phyloP scores from a whole-genome alignment of 2,329 filamentous ascomycete genomes.

The Aureobasidium sp. region DNA sequence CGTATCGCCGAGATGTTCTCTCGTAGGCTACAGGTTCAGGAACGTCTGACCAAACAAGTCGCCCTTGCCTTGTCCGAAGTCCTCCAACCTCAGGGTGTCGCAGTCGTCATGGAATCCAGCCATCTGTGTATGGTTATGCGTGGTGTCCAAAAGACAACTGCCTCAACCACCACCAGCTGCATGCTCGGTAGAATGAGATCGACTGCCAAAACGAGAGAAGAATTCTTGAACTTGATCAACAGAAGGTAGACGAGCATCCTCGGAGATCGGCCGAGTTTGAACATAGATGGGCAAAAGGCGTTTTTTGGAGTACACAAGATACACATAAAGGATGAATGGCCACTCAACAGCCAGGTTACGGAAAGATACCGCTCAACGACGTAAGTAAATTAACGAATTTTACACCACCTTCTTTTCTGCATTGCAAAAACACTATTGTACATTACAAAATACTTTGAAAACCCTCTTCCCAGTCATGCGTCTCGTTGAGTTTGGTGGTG shows the following conservation, averaged over 20 bases:
- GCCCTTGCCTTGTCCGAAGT: constrained; percentile 90
- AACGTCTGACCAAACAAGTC: constrained; percentile 91
- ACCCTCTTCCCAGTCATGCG: neutral
- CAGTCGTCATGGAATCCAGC: constrained; percentile 93
- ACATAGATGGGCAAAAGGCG: constrained; percentile 12
- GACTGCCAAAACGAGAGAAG: constrained; percentile 87
- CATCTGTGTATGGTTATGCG: constrained; percentile 99
- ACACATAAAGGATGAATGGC: constrained; percentile 10
- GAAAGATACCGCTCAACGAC: constrained; percentile 16
- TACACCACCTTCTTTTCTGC: neutral
- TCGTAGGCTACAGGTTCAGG: constrained; percentile 87
- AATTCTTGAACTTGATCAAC: constrained; percentile 70
- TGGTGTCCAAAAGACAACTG: constrained; percentile 85
- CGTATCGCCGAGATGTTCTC: constrained; percentile 97
- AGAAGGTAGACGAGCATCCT: constrained; percentile 18
- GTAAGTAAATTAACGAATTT: constrained; percentile 10
- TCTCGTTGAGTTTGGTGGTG: neutral
- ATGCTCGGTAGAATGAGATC: constrained; percentile 94
- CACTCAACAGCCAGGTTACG: constrained; percentile 13
- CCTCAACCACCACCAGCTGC: constrained; percentile 88
- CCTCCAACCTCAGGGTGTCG: constrained; percentile 86
- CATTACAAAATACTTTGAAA: neutral
- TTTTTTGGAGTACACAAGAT: constrained; percentile 14
- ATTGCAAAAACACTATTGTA: neutral
- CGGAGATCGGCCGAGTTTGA: neutral